These are phyloP conservation scores for Haematococcus sp. DNA, from an alignment of 139 green algal species.

Conservation along the genomic window DNA sequence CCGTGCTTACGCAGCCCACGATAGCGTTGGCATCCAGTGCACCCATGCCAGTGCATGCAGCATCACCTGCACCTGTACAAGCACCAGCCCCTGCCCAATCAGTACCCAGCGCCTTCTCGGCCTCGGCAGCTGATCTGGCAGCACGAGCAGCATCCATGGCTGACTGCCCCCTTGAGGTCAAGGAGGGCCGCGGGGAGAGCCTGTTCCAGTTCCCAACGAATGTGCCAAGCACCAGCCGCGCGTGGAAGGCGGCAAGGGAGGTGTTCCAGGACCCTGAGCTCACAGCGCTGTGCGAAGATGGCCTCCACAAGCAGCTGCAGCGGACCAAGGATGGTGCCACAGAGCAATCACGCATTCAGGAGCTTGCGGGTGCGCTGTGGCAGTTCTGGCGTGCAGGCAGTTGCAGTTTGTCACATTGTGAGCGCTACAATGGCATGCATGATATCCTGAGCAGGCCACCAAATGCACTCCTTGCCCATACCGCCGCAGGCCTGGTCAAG, in stretches of 20 bases:
- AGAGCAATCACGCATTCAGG: constrained; percentile 68
- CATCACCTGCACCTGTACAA: neutral
- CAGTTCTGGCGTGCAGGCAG: neutral
- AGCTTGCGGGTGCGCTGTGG: constrained; percentile 63
- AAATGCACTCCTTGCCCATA: too few species aligned
- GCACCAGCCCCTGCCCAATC: neutral
- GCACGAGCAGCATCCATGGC: neutral
- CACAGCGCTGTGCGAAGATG: constrained; percentile 49
- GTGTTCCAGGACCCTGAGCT: constrained; percentile 66
- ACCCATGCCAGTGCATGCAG: neutral
- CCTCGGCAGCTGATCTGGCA: constrained; percentile 3
- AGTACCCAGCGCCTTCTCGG: neutral
- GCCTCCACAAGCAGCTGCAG: constrained; percentile 68
- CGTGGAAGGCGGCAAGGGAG: constrained; percentile 40
- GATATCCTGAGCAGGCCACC: too few species aligned
- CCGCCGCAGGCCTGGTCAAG: constrained; percentile 78
- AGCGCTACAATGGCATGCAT: too few species aligned
- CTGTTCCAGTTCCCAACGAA: constrained; percentile 14
- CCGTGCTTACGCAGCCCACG: neutral
- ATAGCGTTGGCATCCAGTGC: neutral
- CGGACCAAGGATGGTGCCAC: constrained; percentile 81
- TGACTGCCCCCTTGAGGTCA: constrained; percentile 3
- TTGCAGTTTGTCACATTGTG: too few species aligned
- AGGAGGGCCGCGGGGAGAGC: neutral
- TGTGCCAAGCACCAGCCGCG: constrained; percentile 2